phyloP scores from a whole-genome alignment of 2,329 filamentous ascomycete genomes.

The Hypoxylon sp. region DNA sequence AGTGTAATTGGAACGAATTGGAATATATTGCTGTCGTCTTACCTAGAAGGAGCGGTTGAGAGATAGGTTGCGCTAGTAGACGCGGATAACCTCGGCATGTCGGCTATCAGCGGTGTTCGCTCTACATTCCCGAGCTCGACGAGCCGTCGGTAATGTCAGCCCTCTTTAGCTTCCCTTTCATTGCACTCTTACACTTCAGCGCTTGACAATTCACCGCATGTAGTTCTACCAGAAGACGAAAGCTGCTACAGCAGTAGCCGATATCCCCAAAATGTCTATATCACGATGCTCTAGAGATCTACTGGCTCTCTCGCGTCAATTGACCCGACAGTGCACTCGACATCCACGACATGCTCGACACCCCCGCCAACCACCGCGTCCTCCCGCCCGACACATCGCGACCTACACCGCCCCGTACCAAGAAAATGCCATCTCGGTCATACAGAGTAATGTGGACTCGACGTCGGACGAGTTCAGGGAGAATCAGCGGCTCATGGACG shows the following conservation, averaged over 20 bases:
- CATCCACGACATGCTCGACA: conserved; percentile 43
- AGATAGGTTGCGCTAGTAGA: conserved; percentile 1
- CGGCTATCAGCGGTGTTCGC: conserved; percentile 27
- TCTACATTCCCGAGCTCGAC: not conserved
- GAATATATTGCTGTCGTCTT: not conserved
- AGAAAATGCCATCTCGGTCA: conserved; percentile 80
- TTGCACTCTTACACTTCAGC: conserved; percentile 27
- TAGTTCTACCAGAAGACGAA: conserved; percentile 20
- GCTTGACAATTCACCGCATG: conserved; percentile 31
- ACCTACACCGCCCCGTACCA: conserved; percentile 84
- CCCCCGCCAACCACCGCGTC: conserved; percentile 29
- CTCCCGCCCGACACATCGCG: conserved; percentile 59
- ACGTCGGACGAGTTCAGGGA: conserved; percentile 80
- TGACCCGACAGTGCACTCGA: conserved; percentile 47
- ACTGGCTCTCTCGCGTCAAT: conserved; percentile 54
- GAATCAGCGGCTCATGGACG: conserved; percentile 79
- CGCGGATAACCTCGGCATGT: conserved; percentile 34
- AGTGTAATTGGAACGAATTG: conserved; percentile 6
- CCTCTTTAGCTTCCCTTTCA: conserved; percentile 18
- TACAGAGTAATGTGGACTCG: conserved; percentile 79
- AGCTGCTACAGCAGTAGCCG: conserved; percentile 29
- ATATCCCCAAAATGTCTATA: conserved; percentile 53
- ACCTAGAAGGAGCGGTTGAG: not conserved
- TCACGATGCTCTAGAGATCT: conserved; percentile 56
- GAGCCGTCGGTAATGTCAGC: conserved; percentile 26